Evolutionary conservation across 208 protist genomes (phyloP).

Genomic region (Leishmania gerbilli): DNA sequence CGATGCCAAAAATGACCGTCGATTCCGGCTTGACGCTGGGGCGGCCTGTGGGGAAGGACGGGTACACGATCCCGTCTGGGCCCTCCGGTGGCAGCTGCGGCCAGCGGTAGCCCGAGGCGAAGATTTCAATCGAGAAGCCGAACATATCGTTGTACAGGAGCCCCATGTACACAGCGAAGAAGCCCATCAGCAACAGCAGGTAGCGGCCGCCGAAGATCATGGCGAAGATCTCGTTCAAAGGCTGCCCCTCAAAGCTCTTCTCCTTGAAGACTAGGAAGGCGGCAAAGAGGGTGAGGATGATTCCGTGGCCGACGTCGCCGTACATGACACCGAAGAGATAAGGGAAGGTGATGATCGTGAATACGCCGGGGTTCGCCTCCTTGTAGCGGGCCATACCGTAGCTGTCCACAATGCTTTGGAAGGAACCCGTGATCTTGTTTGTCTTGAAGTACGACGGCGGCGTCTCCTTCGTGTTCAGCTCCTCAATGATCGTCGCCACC

Average conservation of each 20-base stretch:
- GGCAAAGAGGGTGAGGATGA: conserved; percentile 87
- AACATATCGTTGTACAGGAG: conserved; percentile 98
- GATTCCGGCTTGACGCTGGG: conserved; percentile 51
- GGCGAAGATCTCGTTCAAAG: conserved; percentile 88
- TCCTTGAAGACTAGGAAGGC: conserved; percentile 85
- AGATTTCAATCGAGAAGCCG: conserved; percentile 87
- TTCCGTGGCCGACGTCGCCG: conserved; percentile 99
- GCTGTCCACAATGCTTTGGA: conserved; percentile 98
- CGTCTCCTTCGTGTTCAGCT: conserved; percentile 83
- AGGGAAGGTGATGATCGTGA: conserved; percentile 99
- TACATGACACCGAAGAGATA: conserved; percentile 99
- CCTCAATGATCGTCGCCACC: conserved; percentile 93
- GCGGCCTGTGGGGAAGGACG: conserved; percentile 36
- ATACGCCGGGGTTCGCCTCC: conserved; percentile 94
- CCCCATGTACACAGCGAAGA: conserved; percentile 97
- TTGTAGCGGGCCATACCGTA: conserved; percentile 96
- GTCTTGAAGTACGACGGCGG: conserved; percentile 98
- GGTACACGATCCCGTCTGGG: conserved; percentile 73
- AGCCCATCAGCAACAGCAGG: conserved; percentile 95
- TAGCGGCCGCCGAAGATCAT: conserved; percentile 93
- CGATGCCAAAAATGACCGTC: conserved; percentile 73
- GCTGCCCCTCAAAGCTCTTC: conserved; percentile 85
- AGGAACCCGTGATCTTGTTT: conserved; percentile 96
- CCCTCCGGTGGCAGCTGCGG: conserved; percentile 41
- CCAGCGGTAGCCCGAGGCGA: conserved; percentile 80